A percentile compares a stretch with the other conserved stretches of the same genome.
phyloP scores from a whole-genome alignment of 2,329 filamentous ascomycete species.

The Bimuria novae-zelandiae region DNA sequence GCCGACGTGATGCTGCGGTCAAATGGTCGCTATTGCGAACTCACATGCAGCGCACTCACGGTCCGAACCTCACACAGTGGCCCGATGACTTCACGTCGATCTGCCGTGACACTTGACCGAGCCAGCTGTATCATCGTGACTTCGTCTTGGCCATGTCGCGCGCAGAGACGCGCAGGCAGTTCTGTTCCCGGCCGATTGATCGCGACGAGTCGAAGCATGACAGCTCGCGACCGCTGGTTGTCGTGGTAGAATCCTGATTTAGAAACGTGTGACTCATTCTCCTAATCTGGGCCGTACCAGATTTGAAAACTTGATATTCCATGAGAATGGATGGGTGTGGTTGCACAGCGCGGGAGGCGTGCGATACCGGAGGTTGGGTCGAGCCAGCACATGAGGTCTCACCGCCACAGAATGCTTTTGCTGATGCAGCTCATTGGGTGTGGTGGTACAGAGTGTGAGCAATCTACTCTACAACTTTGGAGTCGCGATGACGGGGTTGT shows the following conservation, averaged over 20 bases:
- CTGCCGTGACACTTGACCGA: neutral
- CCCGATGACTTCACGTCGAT: neutral
- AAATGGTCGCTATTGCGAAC: neutral
- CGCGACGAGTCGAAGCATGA: neutral
- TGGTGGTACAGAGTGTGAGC: neutral
- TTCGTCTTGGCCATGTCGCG: neutral
- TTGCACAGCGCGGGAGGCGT: constrained; percentile 1
- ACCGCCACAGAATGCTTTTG: constrained; percentile 3
- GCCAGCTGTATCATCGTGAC: neutral
- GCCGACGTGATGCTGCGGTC: neutral
- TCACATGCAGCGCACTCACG: neutral
- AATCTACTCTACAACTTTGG: neutral
- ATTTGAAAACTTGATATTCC: neutral
- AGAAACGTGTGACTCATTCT: neutral
- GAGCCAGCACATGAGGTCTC: constrained; percentile 1
- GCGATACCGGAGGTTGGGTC: constrained; percentile 2
- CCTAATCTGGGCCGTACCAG: neutral
- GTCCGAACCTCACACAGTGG: neutral
- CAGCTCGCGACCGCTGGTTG: neutral
- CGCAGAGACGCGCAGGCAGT: neutral
- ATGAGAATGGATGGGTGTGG: neutral
- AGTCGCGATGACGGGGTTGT: neutral
- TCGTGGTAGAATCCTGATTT: neutral
- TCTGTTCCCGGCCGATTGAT: neutral
- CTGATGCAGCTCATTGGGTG: neutral